Evolutionary conservation across 129 eudicot genomes (phyloP).

Genomic region (Kitagawia praeruptora): DNA sequence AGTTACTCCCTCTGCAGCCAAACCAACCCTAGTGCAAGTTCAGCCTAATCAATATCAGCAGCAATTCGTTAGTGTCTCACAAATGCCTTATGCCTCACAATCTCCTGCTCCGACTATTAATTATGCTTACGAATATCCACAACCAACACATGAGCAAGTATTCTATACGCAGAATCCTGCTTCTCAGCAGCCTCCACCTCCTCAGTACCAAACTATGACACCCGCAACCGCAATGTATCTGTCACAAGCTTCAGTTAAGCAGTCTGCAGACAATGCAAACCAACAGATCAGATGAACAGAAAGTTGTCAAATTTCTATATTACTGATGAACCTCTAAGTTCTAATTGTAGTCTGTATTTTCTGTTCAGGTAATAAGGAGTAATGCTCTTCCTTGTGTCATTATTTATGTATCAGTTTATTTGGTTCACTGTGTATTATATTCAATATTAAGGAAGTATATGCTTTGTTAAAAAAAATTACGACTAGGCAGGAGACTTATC

Average conservation of each 20-base stretch:
- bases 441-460: neutral
- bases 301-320: neutral
- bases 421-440: neutral
- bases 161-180: conserved; percentile 21
- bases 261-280: conserved; percentile 17
- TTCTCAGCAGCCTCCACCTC: conserved; percentile 9
- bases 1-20: conserved; percentile 24
- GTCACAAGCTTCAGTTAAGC: conserved; percentile 24
- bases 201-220: conserved; percentile 38
- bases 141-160: conserved; percentile 38
- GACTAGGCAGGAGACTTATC: too few species aligned
- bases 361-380: neutral
- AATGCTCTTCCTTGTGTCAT: neutral
- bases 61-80: conserved; percentile 39
- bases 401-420: neutral
- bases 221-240: conserved; percentile 24
- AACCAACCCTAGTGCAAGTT: conserved; percentile 30
- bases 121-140: conserved; percentile 43
- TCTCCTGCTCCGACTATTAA: conserved; percentile 27
- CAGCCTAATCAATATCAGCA: conserved; percentile 44
- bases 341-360: neutral
- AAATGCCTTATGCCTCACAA: conserved; percentile 32
- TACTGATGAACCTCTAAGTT: neutral
- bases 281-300: conserved; percentile 14
- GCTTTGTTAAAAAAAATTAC: too few species aligned